These are phyloP conservation scores for Tuber borchii DNA, from an alignment of 495 filamentous ascomycete species.

Conservation along the genomic window DNA sequence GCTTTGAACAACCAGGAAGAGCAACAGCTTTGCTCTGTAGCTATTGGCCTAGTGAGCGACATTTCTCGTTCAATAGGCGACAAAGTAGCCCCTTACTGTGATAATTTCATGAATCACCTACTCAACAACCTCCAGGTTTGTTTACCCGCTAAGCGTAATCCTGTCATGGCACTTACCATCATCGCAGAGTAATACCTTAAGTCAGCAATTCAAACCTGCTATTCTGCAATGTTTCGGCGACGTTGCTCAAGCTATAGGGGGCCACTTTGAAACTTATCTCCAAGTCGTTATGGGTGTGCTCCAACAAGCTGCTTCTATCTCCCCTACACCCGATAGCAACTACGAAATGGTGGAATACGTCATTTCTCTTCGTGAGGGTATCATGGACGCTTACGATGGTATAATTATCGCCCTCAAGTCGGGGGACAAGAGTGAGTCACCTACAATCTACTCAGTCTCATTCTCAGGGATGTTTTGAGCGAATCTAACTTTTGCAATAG, in stretches of 20 bases:
- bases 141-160: slow-evolving; percentile 24
- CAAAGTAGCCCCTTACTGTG: slow-evolving; percentile 86
- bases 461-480: neutral
- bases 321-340: slow-evolving; percentile 43
- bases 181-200: slow-evolving; percentile 58
- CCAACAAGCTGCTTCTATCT: slow-evolving; percentile 79
- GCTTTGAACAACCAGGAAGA: slow-evolving; percentile 94
- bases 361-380: slow-evolving; percentile 86
- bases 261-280: slow-evolving; percentile 86
- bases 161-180: slow-evolving; percentile 40
- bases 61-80: slow-evolving; percentile 86
- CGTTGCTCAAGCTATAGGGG: slow-evolving; percentile 91
- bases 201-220: slow-evolving; percentile 95
- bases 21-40: slow-evolving; percentile 87
- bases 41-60: slow-evolving; percentile 93
- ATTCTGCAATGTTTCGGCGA: slow-evolving; percentile 97
- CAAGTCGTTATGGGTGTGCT: slow-evolving; percentile 86
- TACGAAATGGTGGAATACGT: slow-evolving; percentile 96
- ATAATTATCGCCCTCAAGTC: slow-evolving; percentile 87
- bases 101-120: slow-evolving; percentile 93
- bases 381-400: slow-evolving; percentile 98
- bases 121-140: slow-evolving; percentile 80
- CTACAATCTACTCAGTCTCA: neutral
- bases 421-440: slow-evolving; percentile 62
- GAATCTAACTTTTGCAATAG: slow-evolving; percentile 47